Evolutionary conservation across 208 protist genomes (phyloP).

Genomic region (Trypanosoma lewisi): DNA sequence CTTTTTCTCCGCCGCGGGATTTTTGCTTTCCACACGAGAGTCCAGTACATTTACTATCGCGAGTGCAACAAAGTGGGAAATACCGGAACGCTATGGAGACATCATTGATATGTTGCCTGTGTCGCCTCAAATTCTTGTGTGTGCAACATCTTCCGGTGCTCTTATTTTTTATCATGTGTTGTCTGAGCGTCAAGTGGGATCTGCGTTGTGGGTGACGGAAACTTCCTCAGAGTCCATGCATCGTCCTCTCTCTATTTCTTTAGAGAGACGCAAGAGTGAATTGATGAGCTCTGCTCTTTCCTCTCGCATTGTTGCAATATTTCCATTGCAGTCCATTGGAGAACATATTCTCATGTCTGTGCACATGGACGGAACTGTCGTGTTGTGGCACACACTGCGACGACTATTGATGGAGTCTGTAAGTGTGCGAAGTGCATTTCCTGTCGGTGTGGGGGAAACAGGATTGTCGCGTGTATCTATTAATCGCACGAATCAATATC

Average conservation of each 20-base stretch:
- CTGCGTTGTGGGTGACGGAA: conserved; percentile 62
- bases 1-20: conserved; percentile 51
- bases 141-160: conserved; percentile 66
- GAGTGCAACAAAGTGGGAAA: conserved; percentile 42
- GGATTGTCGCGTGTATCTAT: conserved; percentile 26
- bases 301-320: conserved; percentile 48
- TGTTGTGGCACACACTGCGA: conserved; percentile 72
- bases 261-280: conserved; percentile 15
- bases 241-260: neutral
- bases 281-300: neutral
- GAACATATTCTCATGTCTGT: conserved; percentile 54
- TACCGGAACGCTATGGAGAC: conserved; percentile 49
- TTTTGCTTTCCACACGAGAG: conserved; percentile 57
- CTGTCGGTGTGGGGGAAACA: conserved; percentile 25
- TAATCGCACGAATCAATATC: conserved; percentile 24
- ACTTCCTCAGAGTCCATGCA: conserved; percentile 7
- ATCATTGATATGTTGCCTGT: conserved; percentile 51
- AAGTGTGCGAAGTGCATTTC: conserved; percentile 37
- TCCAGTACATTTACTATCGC: conserved; percentile 63
- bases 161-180: conserved; percentile 76
- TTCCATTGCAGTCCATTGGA: conserved; percentile 38
- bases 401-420: conserved; percentile 59
- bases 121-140: conserved; percentile 57
- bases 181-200: conserved; percentile 72
- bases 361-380: conserved; percentile 74